These are phyloP conservation scores for Quercus wislizeni DNA, from an alignment of 306 rosid genomes.

Conservation along the genomic window DNA sequence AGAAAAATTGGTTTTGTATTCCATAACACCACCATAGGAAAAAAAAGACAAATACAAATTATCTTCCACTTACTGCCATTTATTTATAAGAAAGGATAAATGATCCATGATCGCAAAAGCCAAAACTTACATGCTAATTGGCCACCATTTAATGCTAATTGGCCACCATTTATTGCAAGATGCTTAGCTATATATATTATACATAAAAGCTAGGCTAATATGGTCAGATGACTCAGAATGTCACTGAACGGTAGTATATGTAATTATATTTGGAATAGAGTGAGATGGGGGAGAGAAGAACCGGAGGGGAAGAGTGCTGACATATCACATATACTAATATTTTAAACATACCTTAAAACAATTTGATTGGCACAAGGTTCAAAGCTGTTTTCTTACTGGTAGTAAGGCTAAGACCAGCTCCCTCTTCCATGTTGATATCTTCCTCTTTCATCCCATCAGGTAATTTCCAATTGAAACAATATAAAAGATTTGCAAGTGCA, in stretches of 20 bases:
- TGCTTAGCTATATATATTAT: no score
- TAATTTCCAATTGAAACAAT: conserved; percentile 41
- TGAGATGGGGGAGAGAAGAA: no score
- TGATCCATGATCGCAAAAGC: neutral
- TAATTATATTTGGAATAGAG: no score
- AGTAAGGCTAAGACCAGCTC: conserved; percentile 17
- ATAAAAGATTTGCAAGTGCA: conserved; percentile 44
- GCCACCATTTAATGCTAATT: neutral
- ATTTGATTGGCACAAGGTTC: conserved; percentile 24
- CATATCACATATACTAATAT: neutral
- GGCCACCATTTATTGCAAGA: neutral
- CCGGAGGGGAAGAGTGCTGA: no score
- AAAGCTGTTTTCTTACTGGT: conserved; percentile 32
- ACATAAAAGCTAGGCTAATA: neutral
- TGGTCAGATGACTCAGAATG: neutral
- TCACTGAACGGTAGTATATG: no score
- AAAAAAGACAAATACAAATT: no score
- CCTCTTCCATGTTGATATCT: conserved; percentile 48
- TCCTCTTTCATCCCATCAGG: conserved; percentile 35
- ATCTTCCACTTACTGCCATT: neutral
- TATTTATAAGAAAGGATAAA: neutral
- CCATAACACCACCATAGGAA: no score
- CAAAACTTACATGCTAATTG: neutral
- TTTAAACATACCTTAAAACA: neutral
- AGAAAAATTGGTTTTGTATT: no score